These are phyloP conservation scores for Pythium volutum DNA, from an alignment of 352 stramenopile genomes.

Conservation along the genomic window DNA sequence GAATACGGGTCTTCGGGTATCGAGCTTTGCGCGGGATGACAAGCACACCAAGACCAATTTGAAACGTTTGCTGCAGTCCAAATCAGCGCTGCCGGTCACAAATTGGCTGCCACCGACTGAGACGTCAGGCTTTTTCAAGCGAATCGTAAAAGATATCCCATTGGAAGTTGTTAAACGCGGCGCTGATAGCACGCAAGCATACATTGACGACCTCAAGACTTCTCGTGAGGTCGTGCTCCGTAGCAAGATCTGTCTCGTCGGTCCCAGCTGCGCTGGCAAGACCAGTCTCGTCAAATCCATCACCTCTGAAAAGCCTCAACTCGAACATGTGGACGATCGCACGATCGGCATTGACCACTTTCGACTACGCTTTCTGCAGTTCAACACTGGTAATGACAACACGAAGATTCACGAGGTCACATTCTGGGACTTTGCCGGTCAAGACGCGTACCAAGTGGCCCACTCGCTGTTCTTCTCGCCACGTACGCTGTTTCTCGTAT, in stretches of 20 bases:
- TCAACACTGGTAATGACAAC: background rate
- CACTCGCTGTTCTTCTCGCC: slow-evolving; percentile 21
- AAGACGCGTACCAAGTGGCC: slow-evolving; percentile 10
- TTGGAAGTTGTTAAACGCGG: background rate
- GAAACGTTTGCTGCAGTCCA: too few species aligned
- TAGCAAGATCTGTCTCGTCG: slow-evolving; percentile 30
- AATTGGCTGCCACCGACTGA: too few species aligned
- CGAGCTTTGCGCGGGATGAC: too few species aligned
- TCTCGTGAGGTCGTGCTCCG: background rate
- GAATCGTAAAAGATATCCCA: background rate
- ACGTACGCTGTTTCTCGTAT: slow-evolving; percentile 16
- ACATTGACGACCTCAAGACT: too few species aligned
- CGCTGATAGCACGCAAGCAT: background rate
- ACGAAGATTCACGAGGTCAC: slow-evolving; percentile 11
- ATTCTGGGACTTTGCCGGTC: slow-evolving; percentile 20
- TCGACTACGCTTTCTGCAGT: slow-evolving; percentile 8
- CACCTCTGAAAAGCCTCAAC: background rate
- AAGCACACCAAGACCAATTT: too few species aligned
- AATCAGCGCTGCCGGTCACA: too few species aligned
- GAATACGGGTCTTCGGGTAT: too few species aligned
- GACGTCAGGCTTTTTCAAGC: too few species aligned
- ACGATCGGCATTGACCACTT: slow-evolving; percentile 35
- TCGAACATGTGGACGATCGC: slow-evolving; percentile 16
- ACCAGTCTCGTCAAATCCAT: slow-evolving; percentile 33
- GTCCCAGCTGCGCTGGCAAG: slow-evolving; percentile 27